phyloP scores from a whole-genome alignment of 1,139 yeast species.

The Kodamaea plutei region DNA sequence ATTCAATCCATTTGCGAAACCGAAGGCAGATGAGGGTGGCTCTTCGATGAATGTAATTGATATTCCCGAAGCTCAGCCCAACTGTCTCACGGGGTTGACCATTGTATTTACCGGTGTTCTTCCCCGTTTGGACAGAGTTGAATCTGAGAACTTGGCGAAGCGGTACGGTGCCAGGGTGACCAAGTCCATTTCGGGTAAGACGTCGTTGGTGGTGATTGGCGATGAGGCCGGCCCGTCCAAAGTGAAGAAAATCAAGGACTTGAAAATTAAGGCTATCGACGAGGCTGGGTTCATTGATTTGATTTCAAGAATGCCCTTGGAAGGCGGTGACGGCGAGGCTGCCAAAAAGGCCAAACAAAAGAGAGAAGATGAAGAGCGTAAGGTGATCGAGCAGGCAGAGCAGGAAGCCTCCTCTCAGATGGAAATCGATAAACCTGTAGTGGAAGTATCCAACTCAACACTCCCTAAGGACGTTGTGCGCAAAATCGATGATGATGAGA shows the following conservation, averaged over 20 bases:
- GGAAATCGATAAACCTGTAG: constrained; percentile 1
- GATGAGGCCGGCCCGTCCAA: constrained; percentile 98
- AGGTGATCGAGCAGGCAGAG: constrained; percentile 47
- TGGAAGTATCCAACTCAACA: neutral
- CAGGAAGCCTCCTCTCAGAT: constrained; percentile 21
- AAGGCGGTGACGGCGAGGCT: constrained; percentile 79
- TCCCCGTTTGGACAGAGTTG: constrained; percentile 74
- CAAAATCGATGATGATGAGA: constrained; percentile 45
- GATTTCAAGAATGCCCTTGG: constrained; percentile 78
- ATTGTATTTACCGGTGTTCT: constrained; percentile 91
- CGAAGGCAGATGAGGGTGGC: constrained; percentile 19
- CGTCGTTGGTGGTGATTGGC: constrained; percentile 87
- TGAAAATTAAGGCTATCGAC: constrained; percentile 74
- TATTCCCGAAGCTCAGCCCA: constrained; percentile 73
- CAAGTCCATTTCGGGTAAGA: constrained; percentile 78
- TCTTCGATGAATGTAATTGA: constrained; percentile 24
- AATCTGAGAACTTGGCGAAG: constrained; percentile 73
- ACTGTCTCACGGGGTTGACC: constrained; percentile 81
- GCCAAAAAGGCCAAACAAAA: constrained; percentile 73
- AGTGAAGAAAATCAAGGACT: constrained; percentile 69
- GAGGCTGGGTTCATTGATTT: constrained; percentile 83
- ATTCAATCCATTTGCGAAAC: constrained; percentile 51
- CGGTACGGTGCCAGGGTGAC: constrained; percentile 94
- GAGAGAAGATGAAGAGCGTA: constrained; percentile 61
- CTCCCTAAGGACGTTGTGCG: constrained; percentile 19